Evolutionary conservation across 2,329 filamentous ascomycete species (phyloP).

Genomic region (Trichoderma asperellum): DNA sequence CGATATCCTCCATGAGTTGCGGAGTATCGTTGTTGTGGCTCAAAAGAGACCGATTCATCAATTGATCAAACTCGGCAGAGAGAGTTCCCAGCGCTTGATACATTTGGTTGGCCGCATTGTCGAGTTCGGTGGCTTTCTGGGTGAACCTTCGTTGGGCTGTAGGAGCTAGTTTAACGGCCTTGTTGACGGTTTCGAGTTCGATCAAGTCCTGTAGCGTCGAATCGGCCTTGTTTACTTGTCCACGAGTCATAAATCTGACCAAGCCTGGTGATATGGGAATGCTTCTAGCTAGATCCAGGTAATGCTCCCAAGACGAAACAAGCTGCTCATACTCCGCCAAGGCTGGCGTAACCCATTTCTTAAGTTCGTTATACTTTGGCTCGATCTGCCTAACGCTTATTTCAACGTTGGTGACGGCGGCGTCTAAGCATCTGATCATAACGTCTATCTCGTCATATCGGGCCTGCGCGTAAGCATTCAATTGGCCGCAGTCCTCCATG

Average conservation of each 20-base stretch:
- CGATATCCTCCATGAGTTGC: slow-evolving; percentile 80
- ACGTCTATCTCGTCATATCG: slow-evolving; percentile 74
- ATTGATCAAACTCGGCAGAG: slow-evolving; percentile 65
- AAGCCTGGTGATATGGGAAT: slow-evolving; percentile 69
- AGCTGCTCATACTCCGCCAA: slow-evolving; percentile 69
- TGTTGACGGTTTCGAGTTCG: slow-evolving; percentile 71
- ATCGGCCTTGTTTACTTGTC: slow-evolving; percentile 50
- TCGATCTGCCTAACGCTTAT: slow-evolving; percentile 73
- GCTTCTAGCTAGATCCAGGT: slow-evolving; percentile 65
- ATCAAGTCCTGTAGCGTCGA: slow-evolving; percentile 75
- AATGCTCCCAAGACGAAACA: slow-evolving; percentile 68
- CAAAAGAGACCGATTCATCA: slow-evolving; percentile 57
- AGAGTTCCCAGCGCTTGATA: slow-evolving; percentile 64
- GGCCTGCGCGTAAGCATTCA: slow-evolving; percentile 64
- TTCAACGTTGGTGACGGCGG: slow-evolving; percentile 84
- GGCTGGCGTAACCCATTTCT: slow-evolving; percentile 70
- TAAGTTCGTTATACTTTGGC: slow-evolving; percentile 70
- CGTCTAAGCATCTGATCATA: slow-evolving; percentile 78
- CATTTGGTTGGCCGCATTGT: slow-evolving; percentile 63
- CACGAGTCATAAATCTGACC: slow-evolving; percentile 64
- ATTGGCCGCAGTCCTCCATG: slow-evolving; percentile 68
- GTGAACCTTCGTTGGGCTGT: slow-evolving; percentile 63
- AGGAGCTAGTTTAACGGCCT: slow-evolving; percentile 68
- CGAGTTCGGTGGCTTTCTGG: slow-evolving; percentile 62
- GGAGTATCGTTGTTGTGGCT: slow-evolving; percentile 65